Evolutionary conservation across 345 rosid species (phyloP), one percentile per base, ranked within the genome.

Genomic region (Syzygium grande): DNA sequence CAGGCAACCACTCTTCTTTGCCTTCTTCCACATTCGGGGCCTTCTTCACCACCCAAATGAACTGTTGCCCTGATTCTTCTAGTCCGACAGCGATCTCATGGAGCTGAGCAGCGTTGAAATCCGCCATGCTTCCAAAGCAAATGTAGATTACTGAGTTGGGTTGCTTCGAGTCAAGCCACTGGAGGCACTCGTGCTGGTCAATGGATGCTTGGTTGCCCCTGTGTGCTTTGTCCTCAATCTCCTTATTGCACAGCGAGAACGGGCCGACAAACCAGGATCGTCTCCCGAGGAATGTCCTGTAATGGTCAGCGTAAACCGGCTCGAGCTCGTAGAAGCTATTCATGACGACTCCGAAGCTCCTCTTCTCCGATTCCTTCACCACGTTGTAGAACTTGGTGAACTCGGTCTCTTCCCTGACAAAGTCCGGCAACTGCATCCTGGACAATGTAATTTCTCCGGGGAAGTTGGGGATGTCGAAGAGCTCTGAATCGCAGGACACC

Each of bases 321-420:
- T 96, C 97, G 5, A 96, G 97, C 93, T 97, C 96, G 14, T 95
- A 92, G 91, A 96, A 94, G 85, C 95, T 96, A 87, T 97, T 94
- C 85, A 95, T 89, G 86, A 96, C 22, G n/a, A 94, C 92, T 27
- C 97, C 97, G 63, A 80, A 95, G 91, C 98, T 92, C 56, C 34
- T 86, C 14, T 78, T 5, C 79, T 95, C 98, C 10, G 97, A 87
- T 12, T 92, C 96, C 85, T 63, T 89, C 0, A 65, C 2, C 6
- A 51, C 91, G 51, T 83, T 87, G 38, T 85, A 2, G 7, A 92
- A n/a, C 87, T 84, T 88, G 52, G 86, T 86, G 23, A 90, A 79
- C 27, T 73, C 56, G 15, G 51, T 85, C 21, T 85, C 90, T 16
- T 29, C 88, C n/a, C 30, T 54, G 12, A 29, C 15, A 22, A 11